These are phyloP conservation scores for Acanthamoeba healyi DNA, from an alignment of 208 protist species.

Conservation along the genomic window DNA sequence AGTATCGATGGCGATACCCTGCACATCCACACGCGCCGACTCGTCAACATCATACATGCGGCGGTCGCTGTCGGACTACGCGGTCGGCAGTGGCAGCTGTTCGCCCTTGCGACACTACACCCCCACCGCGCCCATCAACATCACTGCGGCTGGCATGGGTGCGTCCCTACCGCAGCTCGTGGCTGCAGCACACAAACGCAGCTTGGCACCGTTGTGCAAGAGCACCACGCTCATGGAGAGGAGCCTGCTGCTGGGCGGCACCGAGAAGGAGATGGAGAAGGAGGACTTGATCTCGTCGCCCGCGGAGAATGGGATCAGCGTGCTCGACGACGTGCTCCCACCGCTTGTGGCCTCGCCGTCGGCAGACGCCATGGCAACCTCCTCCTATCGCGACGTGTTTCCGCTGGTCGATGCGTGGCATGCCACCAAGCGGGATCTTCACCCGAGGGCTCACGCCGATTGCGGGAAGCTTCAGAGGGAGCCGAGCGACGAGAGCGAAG, in stretches of 20 bases:
- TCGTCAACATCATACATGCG: neutral
- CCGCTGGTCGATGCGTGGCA: conserved; percentile 4
- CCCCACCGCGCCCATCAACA: conserved; percentile 19
- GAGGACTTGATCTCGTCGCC: conserved; percentile 50
- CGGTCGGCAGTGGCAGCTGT: neutral
- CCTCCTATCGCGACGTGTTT: neutral
- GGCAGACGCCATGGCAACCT: neutral
- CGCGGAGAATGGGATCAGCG: neutral
- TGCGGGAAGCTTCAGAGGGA: too few relatives aligned
- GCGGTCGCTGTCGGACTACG: neutral
- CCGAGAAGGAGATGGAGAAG: conserved; percentile 34
- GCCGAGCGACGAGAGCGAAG: too few relatives aligned
- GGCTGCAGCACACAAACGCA: neutral
- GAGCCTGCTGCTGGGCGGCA: neutral
- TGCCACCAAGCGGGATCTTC: neutral
- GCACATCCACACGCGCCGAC: neutral
- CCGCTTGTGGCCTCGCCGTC: conserved; percentile 33
- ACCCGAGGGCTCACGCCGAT: neutral
- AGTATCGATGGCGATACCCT: neutral
- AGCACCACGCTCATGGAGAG: neutral
- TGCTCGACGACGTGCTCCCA: neutral
- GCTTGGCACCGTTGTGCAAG: neutral
- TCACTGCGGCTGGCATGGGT: conserved; percentile 31
- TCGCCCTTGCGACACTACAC: conserved; percentile 7
- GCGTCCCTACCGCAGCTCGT: neutral